Conservation (phyloP, 2,329 filamentous ascomycete species). For the Tolypocladium endophyticum region DNA sequence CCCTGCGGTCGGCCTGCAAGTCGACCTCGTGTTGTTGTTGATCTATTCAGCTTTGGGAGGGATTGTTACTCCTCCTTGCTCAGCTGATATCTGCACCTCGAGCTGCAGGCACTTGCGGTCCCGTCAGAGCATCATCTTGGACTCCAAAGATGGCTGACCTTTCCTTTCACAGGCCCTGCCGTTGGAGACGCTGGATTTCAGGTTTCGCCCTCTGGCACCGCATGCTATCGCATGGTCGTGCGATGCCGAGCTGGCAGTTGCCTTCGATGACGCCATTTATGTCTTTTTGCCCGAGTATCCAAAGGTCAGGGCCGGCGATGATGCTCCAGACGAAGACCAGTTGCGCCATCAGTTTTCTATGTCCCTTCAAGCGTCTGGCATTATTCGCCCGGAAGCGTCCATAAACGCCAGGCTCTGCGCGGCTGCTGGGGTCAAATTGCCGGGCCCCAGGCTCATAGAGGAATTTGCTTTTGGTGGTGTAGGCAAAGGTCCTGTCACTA, state of each 20-base stretch:
- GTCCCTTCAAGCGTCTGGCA: slow-evolving; percentile 19
- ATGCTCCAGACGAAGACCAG: slow-evolving; percentile 14
- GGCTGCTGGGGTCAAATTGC: slow-evolving; percentile 23
- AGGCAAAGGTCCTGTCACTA: slow-evolving; percentile 34
- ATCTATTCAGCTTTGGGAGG: not conserved
- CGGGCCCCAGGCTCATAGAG: slow-evolving; percentile 11
- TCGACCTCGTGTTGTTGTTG: not conserved
- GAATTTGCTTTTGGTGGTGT: slow-evolving; percentile 28
- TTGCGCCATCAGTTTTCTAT: slow-evolving; percentile 22
- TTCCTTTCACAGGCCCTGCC: slow-evolving; percentile 27
- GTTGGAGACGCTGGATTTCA: slow-evolving; percentile 33
- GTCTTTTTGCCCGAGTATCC: slow-evolving; percentile 38
- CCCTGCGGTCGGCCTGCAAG: not conserved
- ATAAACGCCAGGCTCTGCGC: slow-evolving; percentile 35
- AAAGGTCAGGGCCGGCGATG: slow-evolving; percentile 11
- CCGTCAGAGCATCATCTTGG: slow-evolving; percentile 4
- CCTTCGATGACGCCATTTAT: slow-evolving; percentile 43
- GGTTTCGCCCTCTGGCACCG: slow-evolving; percentile 31
- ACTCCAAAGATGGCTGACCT: not conserved
- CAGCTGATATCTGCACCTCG: slow-evolving; percentile 5
- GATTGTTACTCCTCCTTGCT: slow-evolving; percentile 1
- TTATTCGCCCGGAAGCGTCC: slow-evolving; percentile 27
- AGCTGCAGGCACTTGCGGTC: not conserved
- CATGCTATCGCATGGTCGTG: slow-evolving; percentile 41
- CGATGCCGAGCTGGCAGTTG: slow-evolving; percentile 46